Evolutionary conservation across 768 basidiomycete species (phyloP).

Genomic region (Kwoniella sp.): DNA sequence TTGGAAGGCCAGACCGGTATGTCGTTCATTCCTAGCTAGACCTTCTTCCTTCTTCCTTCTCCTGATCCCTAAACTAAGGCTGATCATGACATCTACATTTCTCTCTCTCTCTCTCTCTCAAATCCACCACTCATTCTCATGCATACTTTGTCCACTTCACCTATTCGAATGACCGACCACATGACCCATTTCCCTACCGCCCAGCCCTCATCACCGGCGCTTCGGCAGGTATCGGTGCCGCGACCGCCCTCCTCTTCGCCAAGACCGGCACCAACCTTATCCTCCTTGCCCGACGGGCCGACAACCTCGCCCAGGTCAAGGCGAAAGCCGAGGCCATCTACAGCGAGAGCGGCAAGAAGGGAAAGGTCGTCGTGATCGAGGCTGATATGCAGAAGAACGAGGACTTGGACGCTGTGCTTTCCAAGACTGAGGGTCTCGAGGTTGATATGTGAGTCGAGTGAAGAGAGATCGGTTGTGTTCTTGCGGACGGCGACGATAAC

Average conservation of each 20-base stretch:
- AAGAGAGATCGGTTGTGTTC: neutral
- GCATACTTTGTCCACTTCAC: neutral
- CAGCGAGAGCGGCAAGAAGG: slow-evolving; percentile 74
- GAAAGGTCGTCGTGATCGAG: slow-evolving; percentile 70
- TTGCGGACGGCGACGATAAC: neutral
- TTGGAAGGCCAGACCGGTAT: slow-evolving; percentile 28
- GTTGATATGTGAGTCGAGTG: slow-evolving; percentile 71
- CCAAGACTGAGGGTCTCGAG: slow-evolving; percentile 61
- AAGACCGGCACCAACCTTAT: slow-evolving; percentile 90
- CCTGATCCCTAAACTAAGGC: too few species aligned
- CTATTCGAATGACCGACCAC: neutral
- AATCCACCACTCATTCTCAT: neutral
- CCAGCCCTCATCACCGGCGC: slow-evolving; percentile 87
- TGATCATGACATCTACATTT: neutral
- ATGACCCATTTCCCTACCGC: neutral
- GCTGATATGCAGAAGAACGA: slow-evolving; percentile 78
- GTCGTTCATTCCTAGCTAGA: too few species aligned
- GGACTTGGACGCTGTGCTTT: slow-evolving; percentile 65
- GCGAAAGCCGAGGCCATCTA: slow-evolving; percentile 71
- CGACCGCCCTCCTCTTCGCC: slow-evolving; percentile 83
- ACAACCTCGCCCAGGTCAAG: slow-evolving; percentile 71
- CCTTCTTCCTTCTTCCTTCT: neutral
- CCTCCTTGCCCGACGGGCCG: slow-evolving; percentile 75
- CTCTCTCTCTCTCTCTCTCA: neutral
- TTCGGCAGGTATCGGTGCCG: slow-evolving; percentile 82